Conservation (phyloP, 108 stramenopile genomes). For the Schizochytrium sp. region DNA sequence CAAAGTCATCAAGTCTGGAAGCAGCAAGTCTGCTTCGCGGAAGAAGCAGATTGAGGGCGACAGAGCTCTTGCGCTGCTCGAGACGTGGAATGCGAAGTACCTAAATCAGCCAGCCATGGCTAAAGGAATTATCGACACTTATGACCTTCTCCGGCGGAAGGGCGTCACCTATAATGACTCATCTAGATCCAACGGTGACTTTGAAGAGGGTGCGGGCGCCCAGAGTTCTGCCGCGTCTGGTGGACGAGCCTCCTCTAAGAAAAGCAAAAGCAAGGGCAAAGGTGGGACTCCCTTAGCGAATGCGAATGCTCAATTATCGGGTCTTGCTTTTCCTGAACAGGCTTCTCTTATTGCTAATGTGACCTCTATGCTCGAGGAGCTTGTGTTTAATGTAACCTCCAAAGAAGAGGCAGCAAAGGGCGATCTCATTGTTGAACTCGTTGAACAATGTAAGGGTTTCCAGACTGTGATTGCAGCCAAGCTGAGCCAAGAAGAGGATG, state of each 20-base stretch:
- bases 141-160: neutral
- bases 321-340: neutral
- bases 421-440: slow-evolving; percentile 12
- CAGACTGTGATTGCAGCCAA: slow-evolving; percentile 43
- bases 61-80: slow-evolving; percentile 26
- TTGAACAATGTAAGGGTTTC: slow-evolving; percentile 8
- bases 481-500: slow-evolving; percentile 8
- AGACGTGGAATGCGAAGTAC: slow-evolving; percentile 13
- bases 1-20: slow-evolving; percentile 23
- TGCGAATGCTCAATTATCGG: neutral
- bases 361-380: slow-evolving; percentile 5
- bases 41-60: neutral
- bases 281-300: neutral
- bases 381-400: slow-evolving; percentile 16
- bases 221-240: too few relatives aligned
- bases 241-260: too few relatives aligned
- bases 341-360: neutral
- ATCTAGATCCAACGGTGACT: too few relatives aligned
- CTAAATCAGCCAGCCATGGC: neutral
- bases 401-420: neutral
- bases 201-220: too few relatives aligned
- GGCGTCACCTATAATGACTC: neutral
- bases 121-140: neutral
- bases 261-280: too few relatives aligned
- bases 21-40: neutral